Base-by-base conservation (phyloP, 2,329 filamentous ascomycete species). In the Xylariaceae sp. region DNA sequence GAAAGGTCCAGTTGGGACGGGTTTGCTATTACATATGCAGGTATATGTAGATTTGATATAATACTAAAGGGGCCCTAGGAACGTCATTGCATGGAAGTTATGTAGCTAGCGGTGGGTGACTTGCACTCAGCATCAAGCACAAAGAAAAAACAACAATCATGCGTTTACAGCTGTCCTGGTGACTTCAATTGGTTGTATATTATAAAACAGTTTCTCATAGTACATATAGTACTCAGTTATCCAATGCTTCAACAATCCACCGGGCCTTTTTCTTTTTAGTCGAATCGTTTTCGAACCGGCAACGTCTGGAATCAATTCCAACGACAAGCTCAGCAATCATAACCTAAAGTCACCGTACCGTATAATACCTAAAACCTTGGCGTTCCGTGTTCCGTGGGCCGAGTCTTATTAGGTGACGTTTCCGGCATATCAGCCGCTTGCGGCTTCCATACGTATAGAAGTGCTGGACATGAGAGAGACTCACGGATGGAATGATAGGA, bases 311-410 rank as follows among this genome's bases (percentile, higher is more conserved):
- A n/a, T n/a, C n/a, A n/a, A n/a, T n/a, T n/a, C n/a, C n/a, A n/a
- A n/a, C n/a, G n/a, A n/a, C n/a, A n/a, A n/a, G n/a, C n/a, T n/a
- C 32, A 37, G 9, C 32, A 4, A 37, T 4, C 32, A 16, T 37
- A 37, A 9, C 4, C 23, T 9, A 26, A 4, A 26, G 23, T 4
- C 23, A 4, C 23, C n/a, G n/a, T n/a, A n/a, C n/a, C n/a, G n/a
- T n/a, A n/a, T n/a, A n/a, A n/a, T n/a, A n/a, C n/a, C n/a, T n/a
- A n/a, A n/a, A 56, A 43, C 40, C 48, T 52, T 54, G 45, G 45
- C 54, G 57, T 57, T 60, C 58, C 55, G 44, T 52, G 41, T 21
- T n/a, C n/a, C n/a, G n/a, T n/a, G n/a, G n/a, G n/a, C n/a, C n/a
- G n/a, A n/a, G n/a, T n/a, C n/a, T n/a, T n/a, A n/a, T n/a, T n/a